These are phyloP conservation scores for Phytopythium ostracodes DNA, from an alignment of 352 stramenopile species.

Conservation along the genomic window DNA sequence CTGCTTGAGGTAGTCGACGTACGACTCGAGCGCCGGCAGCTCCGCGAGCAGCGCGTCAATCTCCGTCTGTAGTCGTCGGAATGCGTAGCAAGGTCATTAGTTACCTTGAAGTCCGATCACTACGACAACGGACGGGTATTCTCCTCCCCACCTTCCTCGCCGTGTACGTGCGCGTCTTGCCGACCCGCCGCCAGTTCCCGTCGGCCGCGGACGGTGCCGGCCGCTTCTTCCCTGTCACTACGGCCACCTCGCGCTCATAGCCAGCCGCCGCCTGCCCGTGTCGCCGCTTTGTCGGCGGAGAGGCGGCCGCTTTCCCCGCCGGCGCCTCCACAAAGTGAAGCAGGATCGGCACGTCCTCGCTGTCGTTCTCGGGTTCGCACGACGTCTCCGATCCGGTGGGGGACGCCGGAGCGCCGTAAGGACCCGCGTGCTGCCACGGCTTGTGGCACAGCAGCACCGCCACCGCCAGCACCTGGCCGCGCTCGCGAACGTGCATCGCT, in stretches of 20 bases:
- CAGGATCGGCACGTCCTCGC: neutral
- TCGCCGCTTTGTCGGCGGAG: neutral
- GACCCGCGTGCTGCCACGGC: neutral
- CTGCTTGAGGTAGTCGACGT: constrained; percentile 30
- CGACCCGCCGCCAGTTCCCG: neutral
- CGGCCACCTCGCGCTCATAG: neutral
- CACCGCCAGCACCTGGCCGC: neutral
- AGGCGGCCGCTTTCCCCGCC: neutral
- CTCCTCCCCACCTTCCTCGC: constrained; percentile 23
- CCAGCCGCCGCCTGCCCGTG: neutral
- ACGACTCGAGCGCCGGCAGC: constrained; percentile 20
- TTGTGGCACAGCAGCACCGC: neutral
- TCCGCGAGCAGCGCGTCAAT: constrained; percentile 19
- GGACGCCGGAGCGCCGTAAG: neutral
- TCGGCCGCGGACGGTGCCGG: neutral
- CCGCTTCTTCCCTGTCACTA: neutral
- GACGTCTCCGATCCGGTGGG: neutral
- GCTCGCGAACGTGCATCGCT: neutral
- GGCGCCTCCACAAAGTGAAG: neutral
- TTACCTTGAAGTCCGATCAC: too few relatives aligned
- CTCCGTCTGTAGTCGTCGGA: constrained; percentile 19
- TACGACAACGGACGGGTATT: too few relatives aligned
- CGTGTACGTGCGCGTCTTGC: constrained; percentile 22
- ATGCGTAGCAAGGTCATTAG: constrained; percentile 6
- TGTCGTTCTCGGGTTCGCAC: neutral